phyloP scores from a whole-genome alignment of 2,329 filamentous ascomycete species.

The Colletotrichum paranaense region DNA sequence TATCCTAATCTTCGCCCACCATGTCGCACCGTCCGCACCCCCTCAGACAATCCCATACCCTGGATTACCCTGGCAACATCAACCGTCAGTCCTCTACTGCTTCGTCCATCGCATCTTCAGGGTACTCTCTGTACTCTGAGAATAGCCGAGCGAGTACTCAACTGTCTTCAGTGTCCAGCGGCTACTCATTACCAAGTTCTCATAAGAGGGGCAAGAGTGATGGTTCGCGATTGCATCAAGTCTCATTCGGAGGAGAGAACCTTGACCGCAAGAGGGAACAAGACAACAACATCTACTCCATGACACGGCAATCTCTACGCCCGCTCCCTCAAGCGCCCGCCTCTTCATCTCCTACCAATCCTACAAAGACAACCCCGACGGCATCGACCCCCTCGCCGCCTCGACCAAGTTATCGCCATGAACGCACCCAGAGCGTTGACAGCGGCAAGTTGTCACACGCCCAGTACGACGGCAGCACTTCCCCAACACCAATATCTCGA shows the following conservation, averaged over 20 bases:
- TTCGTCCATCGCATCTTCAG: slow-evolving; percentile 77
- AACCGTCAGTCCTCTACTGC: slow-evolving; percentile 76
- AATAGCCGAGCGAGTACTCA: slow-evolving; percentile 75
- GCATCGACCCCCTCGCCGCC: slow-evolving; percentile 43
- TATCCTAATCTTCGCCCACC: slow-evolving; percentile 40
- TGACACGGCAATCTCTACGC: slow-evolving; percentile 80
- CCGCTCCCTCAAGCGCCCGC: slow-evolving; percentile 77
- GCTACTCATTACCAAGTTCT: slow-evolving; percentile 57
- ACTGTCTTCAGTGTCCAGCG: slow-evolving; percentile 78
- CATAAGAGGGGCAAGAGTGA: slow-evolving; percentile 85
- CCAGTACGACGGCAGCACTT: slow-evolving; percentile 54
- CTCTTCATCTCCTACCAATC: slow-evolving; percentile 46
- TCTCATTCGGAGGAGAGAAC: slow-evolving; percentile 45
- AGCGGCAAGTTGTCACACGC: slow-evolving; percentile 65
- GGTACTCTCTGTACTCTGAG: slow-evolving; percentile 71
- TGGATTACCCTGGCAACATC: slow-evolving; percentile 58
- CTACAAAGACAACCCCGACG: slow-evolving; percentile 42
- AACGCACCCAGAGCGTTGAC: slow-evolving; percentile 74
- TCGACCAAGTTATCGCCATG: slow-evolving; percentile 55
- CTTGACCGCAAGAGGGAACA: slow-evolving; percentile 53
- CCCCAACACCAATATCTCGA: slow-evolving; percentile 56
- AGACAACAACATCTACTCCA: slow-evolving; percentile 74
- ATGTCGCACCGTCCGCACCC: slow-evolving; percentile 70
- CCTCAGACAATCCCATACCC: slow-evolving; percentile 66
- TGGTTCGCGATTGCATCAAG: slow-evolving; percentile 61